These are phyloP conservation scores for Leccinellum luteum DNA, from an alignment of 768 basidiomycete species.

Conservation along the genomic window DNA sequence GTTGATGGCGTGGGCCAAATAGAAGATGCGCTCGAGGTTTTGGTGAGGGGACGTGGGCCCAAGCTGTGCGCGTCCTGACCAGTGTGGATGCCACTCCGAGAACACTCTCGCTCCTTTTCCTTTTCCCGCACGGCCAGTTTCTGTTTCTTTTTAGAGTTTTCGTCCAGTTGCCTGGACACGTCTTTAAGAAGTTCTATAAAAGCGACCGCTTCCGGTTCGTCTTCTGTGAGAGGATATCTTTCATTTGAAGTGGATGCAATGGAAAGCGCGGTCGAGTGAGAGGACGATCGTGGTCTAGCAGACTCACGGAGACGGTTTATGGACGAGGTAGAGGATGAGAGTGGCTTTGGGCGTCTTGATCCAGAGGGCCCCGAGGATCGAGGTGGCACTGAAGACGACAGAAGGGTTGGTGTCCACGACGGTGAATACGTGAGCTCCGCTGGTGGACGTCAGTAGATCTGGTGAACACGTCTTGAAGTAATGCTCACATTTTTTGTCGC, in stretches of 20 bases:
- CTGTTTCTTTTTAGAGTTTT: constrained; percentile 28
- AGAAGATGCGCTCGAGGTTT: constrained; percentile 17
- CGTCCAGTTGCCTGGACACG: constrained; percentile 21
- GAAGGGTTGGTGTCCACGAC: neutral
- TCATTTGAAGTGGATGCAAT: neutral
- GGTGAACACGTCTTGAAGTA: neutral
- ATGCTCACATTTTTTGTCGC: constrained; percentile 22
- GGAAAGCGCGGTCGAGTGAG: constrained; percentile 7
- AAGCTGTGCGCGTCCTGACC: too few relatives aligned
- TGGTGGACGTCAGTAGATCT: neutral
- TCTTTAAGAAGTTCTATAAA: constrained; percentile 27
- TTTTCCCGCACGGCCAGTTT: constrained; percentile 8
- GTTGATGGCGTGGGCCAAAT: constrained; percentile 1
- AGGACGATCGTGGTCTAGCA: constrained; percentile 18
- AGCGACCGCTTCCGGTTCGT: constrained; percentile 21
- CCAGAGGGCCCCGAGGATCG: constrained; percentile 3
- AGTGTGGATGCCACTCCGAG: neutral
- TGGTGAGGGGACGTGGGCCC: constrained; percentile 8
- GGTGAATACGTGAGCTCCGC: neutral
- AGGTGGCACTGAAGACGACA: neutral
- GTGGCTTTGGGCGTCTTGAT: constrained; percentile 11
- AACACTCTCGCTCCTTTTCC: constrained; percentile 9
- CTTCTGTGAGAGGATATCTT: constrained; percentile 9
- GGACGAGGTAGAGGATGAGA: constrained; percentile 22
- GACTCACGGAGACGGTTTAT: constrained; percentile 9